These are phyloP conservation scores for sunflower (Helianthus annuus) DNA, from an alignment of 129 eudicot species.

Conservation along the genomic window DNA sequence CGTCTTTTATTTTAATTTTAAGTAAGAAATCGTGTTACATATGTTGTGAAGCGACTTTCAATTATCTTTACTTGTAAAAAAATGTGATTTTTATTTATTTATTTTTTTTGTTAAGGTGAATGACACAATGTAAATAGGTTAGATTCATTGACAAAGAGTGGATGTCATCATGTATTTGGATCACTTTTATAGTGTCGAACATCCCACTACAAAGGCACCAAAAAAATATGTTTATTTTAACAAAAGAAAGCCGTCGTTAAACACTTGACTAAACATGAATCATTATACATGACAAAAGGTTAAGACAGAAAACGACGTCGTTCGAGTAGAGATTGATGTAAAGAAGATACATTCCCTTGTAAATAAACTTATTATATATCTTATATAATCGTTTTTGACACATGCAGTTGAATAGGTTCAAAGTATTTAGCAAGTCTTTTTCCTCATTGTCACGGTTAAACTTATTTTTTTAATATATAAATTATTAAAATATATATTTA, in stretches of 20 bases:
- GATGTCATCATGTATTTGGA: neutral
- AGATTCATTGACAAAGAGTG: neutral
- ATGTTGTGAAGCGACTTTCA: too few relatives aligned
- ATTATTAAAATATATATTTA: neutral
- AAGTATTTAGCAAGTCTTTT: conserved; percentile 2
- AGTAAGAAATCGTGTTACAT: too few relatives aligned
- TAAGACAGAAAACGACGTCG: neutral
- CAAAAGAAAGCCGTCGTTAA: too few relatives aligned
- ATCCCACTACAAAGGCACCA: neutral
- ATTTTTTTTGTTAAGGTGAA: neutral
- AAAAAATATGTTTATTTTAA: too few relatives aligned
- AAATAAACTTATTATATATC: neutral
- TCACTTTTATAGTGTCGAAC: neutral
- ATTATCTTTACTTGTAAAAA: too few relatives aligned
- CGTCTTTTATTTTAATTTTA: too few relatives aligned
- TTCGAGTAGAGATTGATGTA: neutral
- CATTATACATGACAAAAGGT: neutral
- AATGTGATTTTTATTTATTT: too few relatives aligned
- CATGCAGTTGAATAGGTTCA: neutral
- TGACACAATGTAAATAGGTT: neutral
- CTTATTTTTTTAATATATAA: neutral
- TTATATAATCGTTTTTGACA: neutral
- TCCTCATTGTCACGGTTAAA: neutral
- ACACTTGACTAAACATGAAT: neutral
- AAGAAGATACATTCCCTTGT: neutral